Percentiles rank a stretch among this genome's conserved stretches.
These are phyloP conservation scores for Fraxinus anomala DNA, from an alignment of 257 asterid genomes.

Conservation along the genomic window DNA sequence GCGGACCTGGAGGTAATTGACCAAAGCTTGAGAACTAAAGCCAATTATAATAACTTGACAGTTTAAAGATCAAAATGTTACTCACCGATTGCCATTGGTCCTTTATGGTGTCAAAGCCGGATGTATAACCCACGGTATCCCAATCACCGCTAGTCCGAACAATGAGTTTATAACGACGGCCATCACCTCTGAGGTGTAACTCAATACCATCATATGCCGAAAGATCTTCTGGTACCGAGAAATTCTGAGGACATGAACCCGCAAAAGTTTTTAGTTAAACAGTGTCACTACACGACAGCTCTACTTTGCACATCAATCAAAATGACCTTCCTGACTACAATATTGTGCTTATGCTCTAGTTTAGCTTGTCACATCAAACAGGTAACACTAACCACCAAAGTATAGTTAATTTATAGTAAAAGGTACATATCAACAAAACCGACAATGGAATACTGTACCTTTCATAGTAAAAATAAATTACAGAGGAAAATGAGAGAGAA, in stretches of 20 bases:
- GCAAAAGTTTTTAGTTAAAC: slow-evolving; percentile 9
- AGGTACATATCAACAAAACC: not conserved
- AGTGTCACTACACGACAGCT: not conserved
- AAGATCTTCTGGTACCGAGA: slow-evolving; percentile 77
- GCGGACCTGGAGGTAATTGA: slow-evolving; percentile 52
- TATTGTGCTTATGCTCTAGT: not conserved
- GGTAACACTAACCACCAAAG: not conserved
- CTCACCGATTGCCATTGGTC: slow-evolving; percentile 93
- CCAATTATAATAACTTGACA: not conserved
- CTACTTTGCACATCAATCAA: slow-evolving; percentile 3
- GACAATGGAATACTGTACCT: not conserved
- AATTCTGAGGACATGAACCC: slow-evolving; percentile 54
- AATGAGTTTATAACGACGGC: slow-evolving; percentile 79
- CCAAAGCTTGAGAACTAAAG: slow-evolving; percentile 3
- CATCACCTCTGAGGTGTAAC: slow-evolving; percentile 86
- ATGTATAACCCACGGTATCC: slow-evolving; percentile 90
- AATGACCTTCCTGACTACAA: not conserved
- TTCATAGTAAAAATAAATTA: not conserved
- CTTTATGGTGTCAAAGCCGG: slow-evolving; percentile 73
- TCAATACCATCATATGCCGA: slow-evolving; percentile 95
- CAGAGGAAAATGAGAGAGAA: not conserved
- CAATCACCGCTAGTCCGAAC: slow-evolving; percentile 85
- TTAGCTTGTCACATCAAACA: not conserved
- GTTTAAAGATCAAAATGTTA: slow-evolving; percentile 11
- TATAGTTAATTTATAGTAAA: not conserved